Evolutionary conservation across 108 stramenopile genomes (phyloP), one percentile per base, ranked within the genome.

Genomic region (Skeletonema costatum): DNA sequence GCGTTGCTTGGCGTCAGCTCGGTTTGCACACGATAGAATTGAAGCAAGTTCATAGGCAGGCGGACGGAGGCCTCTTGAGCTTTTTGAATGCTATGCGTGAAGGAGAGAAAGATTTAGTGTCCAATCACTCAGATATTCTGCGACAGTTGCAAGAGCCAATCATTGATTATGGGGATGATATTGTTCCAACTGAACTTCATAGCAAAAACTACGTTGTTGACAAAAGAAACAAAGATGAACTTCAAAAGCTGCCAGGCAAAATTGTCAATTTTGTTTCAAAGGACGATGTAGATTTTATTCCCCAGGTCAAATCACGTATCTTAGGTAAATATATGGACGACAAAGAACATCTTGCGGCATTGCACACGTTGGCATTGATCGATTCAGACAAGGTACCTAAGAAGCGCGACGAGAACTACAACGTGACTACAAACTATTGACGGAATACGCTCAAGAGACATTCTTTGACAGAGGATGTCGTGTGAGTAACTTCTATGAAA

Each of bases 101-200:
- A 33, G 87, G 87, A 64, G 48, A 66, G 17, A 16, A 73, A 3
- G 66, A 59, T 19, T 53, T 68, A 13, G 60, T 32, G 31, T 11
- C 38, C 4, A 74, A 66, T 29, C 66, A 64, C 41, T 8, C 29
- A 32, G 50, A 64, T 16, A 59, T 30, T 30, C 41, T 73, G 9
- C 32, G 56, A n/a, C 51, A 67, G 7, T 5, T 84, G 10, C 60
- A 71, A 21, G 32, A 68, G 9, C 84, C 71, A 25, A 56, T 56
- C 21, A 56, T 56, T 25, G 21, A 56, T 11, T 56, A 56, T 29
- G 53, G 53, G 0, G 53, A 56, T 56, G 19, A 4, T 0, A 25
- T 56, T 29, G 25, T 46, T 46, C 88, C 88, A 48, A 93, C 89
- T 10, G 87, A 85, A 38, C 68, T 93, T 10, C 82, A 80, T 62